Conservation (phyloP, 2,329 filamentous ascomycete species). For the Exophiala spinifera region DNA sequence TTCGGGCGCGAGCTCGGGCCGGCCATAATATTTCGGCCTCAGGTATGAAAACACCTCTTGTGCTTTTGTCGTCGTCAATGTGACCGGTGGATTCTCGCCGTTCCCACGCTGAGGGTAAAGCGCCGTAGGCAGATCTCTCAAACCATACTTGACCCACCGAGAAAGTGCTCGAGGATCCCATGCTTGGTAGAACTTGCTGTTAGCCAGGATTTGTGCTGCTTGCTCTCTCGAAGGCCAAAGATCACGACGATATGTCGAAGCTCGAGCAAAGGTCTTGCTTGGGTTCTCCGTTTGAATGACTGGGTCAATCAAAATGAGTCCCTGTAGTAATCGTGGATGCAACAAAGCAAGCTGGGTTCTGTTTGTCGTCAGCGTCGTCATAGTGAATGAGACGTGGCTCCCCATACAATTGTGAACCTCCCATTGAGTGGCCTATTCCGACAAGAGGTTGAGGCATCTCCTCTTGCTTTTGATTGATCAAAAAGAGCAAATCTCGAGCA, state of each 20-base stretch:
- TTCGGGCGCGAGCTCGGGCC: slow-evolving; percentile 37
- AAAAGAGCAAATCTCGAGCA: slow-evolving; percentile 75
- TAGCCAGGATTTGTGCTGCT: slow-evolving; percentile 65
- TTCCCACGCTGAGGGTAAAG: slow-evolving; percentile 53
- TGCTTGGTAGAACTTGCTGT: slow-evolving; percentile 70
- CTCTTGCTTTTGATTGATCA: slow-evolving; percentile 78
- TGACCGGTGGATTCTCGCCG: slow-evolving; percentile 48
- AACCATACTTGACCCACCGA: slow-evolving; percentile 67
- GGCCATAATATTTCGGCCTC: slow-evolving; percentile 55
- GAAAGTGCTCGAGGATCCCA: slow-evolving; percentile 84
- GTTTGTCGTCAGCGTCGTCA: slow-evolving; percentile 1
- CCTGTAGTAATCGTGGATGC: slow-evolving; percentile 71
- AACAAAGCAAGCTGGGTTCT: slow-evolving; percentile 35
- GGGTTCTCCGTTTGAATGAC: slow-evolving; percentile 28
- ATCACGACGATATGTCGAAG: slow-evolving; percentile 72
- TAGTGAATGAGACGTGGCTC: neutral
- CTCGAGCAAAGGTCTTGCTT: slow-evolving; percentile 53
- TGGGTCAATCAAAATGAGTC: slow-evolving; percentile 70
- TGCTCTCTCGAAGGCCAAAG: slow-evolving; percentile 73
- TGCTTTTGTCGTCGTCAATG: slow-evolving; percentile 74
- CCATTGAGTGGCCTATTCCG: slow-evolving; percentile 87
- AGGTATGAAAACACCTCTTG: slow-evolving; percentile 67
- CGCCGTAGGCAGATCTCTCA: slow-evolving; percentile 67
- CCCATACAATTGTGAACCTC: slow-evolving; percentile 63
- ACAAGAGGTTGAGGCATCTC: slow-evolving; percentile 79